Conservation (phyloP, 108 stramenopile species). For the Fistulifera pelliculosa region DNA sequence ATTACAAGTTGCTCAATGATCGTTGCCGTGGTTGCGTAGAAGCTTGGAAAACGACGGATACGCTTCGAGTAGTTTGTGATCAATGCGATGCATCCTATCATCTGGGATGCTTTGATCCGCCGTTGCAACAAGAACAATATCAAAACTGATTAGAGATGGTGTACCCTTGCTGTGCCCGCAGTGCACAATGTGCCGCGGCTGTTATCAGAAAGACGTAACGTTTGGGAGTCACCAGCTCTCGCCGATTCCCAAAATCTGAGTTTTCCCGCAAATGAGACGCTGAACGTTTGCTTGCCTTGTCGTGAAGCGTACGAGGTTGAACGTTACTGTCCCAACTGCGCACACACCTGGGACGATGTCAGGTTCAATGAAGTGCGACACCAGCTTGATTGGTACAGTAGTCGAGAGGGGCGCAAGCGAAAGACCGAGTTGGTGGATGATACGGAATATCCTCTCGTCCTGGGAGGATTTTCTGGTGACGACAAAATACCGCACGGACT, state of each 20-base stretch:
- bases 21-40: slow-evolving; percentile 43
- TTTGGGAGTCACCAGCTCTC: slow-evolving; percentile 32
- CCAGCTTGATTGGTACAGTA: slow-evolving; percentile 19
- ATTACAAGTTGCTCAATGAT: slow-evolving; percentile 8
- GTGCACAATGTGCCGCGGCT: slow-evolving; percentile 43
- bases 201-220: slow-evolving; percentile 39
- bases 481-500: slow-evolving; percentile 16
- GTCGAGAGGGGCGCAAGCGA: too few species aligned
- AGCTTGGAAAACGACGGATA: slow-evolving; percentile 22
- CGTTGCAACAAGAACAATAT: slow-evolving; percentile 21
- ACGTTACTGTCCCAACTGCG: slow-evolving; percentile 52
- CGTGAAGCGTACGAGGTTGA: slow-evolving; percentile 25
- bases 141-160: slow-evolving; percentile 15
- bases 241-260: slow-evolving; percentile 24
- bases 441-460: slow-evolving; percentile 1
- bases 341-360: slow-evolving; percentile 47
- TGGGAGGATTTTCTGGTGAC: slow-evolving; percentile 1
- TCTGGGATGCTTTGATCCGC: slow-evolving; percentile 42
- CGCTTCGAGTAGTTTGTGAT: slow-evolving; percentile 22
- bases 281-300: slow-evolving; percentile 46
- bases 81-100: slow-evolving; percentile 33
- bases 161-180: slow-evolving; percentile 25
- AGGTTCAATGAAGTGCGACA: slow-evolving; percentile 39
- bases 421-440: slow-evolving; percentile 11
- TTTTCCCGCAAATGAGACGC: slow-evolving; percentile 15